Evolutionary conservation across 2,329 filamentous ascomycete genomes (phyloP), one percentile per base, ranked within the genome.

Genomic region (Zymoseptoria passerinii): DNA sequence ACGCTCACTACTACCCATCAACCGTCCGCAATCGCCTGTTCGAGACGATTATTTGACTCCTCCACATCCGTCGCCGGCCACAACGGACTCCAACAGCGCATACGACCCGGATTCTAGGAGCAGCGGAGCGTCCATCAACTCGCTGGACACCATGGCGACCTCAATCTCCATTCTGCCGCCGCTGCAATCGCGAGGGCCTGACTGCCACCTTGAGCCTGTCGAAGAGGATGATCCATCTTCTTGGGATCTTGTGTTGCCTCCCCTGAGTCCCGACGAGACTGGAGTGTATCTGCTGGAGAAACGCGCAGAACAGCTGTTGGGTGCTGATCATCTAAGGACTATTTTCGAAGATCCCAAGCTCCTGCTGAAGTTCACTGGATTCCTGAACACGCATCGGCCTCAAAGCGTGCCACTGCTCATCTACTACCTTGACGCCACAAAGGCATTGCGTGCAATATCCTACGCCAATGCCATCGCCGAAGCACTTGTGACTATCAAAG

Each of bases 381-480:
- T 88, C 65, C 75, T 91, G 2, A 81, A 81, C 58, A 71, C 76
- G 4, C 76, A 80, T 50, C 78, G 85, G 50, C 83, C 85, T 4
- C 74, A 80, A 19, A 89, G 87, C 0, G 76, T 89, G 1, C 81
- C 86, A 0, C 74, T 88, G 7, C 73, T 91, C 13, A 81, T 85
- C 27, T 89, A 90, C 74, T 90, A 90, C 63, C 77, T 90, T 1
- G 85, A 89, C 65, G 81, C 86, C 0, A 71, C 84, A 58, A 92
- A 91, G 68, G 87, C 87, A 0, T 72, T 89, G 10, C 82, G 83
- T 64, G 86, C 88, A 1, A 84, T 91, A 58, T 78, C 80, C 35
- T 90, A 90, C 65, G 81, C 86, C 19, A 89, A 91, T 69, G 82
- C 85, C 0, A 79, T 90, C 40, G 80, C 84, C 1, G 80, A 82